A percentile compares a stretch with the other conserved stretches of the same genome.
phyloP scores from a whole-genome alignment of 2,329 filamentous ascomycete species.

The Stemphylium beticola region DNA sequence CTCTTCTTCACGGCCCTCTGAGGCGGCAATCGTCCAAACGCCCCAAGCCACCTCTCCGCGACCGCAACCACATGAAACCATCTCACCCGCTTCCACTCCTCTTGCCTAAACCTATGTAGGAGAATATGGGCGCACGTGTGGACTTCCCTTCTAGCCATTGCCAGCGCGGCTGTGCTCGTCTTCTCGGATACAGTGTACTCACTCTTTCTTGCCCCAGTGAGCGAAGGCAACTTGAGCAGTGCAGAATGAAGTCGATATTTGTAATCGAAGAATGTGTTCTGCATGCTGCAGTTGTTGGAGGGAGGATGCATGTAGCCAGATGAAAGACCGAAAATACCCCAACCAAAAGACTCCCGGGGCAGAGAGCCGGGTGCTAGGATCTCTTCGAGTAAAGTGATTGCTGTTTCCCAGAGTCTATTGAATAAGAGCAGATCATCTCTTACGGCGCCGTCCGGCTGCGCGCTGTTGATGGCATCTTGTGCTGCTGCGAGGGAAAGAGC shows the following conservation, averaged over 20 bases:
- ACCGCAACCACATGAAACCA: constrained; percentile 27
- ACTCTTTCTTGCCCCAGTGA: constrained; percentile 7
- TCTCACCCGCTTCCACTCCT: constrained; percentile 21
- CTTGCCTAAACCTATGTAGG: constrained; percentile 20
- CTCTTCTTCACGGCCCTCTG: too few species aligned
- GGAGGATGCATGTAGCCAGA: constrained; percentile 22
- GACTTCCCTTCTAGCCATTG: constrained; percentile 20
- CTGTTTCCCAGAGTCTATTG: constrained; percentile 17
- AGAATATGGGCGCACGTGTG: constrained; percentile 26
- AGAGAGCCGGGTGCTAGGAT: constrained; percentile 14
- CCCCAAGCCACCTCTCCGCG: constrained; percentile 24
- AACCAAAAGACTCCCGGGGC: constrained; percentile 23
- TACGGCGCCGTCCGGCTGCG: constrained; percentile 15
- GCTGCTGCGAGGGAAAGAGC: constrained; percentile 25
- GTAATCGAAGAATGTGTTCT: constrained; percentile 11
- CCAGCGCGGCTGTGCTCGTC: constrained; percentile 5
- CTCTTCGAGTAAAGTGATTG: constrained; percentile 18
- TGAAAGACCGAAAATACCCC: constrained; percentile 25
- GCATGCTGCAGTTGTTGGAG: neutral
- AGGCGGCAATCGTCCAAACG: neutral
- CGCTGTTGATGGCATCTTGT: constrained; percentile 21
- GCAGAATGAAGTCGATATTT: constrained; percentile 22
- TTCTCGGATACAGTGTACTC: neutral
- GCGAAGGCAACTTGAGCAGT: constrained; percentile 11
- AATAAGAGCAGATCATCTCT: constrained; percentile 25